Conservation (phyloP, 768 basidiomycete species). For the Tricholoma terreum region DNA sequence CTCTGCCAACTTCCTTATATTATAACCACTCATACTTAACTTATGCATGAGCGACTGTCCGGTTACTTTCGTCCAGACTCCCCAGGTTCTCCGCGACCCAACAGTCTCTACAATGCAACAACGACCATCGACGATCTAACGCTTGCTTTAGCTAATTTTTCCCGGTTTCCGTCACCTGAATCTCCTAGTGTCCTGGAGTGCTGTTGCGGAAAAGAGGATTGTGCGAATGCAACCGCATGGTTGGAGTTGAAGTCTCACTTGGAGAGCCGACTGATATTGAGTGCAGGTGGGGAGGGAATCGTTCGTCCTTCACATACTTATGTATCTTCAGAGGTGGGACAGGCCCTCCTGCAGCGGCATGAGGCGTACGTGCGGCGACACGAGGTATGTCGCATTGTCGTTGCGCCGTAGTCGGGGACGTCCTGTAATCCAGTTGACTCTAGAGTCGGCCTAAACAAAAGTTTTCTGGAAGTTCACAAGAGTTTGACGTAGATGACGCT, state of each 20-base stretch:
- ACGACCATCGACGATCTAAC: slow-evolving; percentile 80
- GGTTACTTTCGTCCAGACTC: slow-evolving; percentile 37
- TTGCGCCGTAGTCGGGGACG: slow-evolving; percentile 1
- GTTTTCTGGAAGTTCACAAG: neutral
- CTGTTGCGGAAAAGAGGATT: slow-evolving; percentile 65
- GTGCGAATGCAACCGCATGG: slow-evolving; percentile 65
- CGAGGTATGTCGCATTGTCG: slow-evolving; percentile 43
- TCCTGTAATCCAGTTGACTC: neutral
- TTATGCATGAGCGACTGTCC: slow-evolving; percentile 9
- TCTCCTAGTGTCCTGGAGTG: slow-evolving; percentile 50
- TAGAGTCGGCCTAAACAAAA: slow-evolving; percentile 7
- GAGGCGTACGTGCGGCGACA: slow-evolving; percentile 80
- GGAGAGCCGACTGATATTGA: slow-evolving; percentile 75
- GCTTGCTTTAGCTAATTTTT: slow-evolving; percentile 65
- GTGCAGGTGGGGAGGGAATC: slow-evolving; percentile 67
- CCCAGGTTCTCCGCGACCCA: slow-evolving; percentile 50
- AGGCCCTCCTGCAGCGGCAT: slow-evolving; percentile 81
- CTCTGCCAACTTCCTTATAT: slow-evolving; percentile 2
- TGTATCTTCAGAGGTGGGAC: slow-evolving; percentile 72
- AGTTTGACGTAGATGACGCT: slow-evolving; percentile 14
- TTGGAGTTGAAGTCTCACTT: slow-evolving; percentile 61
- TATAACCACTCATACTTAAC: slow-evolving; percentile 5
- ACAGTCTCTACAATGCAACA: slow-evolving; percentile 49
- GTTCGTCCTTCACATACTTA: slow-evolving; percentile 1
- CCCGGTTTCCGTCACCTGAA: slow-evolving; percentile 73